Evolutionary conservation across 1,139 yeast genomes (phyloP).

Genomic region (Yamadazyma diddensiae): DNA sequence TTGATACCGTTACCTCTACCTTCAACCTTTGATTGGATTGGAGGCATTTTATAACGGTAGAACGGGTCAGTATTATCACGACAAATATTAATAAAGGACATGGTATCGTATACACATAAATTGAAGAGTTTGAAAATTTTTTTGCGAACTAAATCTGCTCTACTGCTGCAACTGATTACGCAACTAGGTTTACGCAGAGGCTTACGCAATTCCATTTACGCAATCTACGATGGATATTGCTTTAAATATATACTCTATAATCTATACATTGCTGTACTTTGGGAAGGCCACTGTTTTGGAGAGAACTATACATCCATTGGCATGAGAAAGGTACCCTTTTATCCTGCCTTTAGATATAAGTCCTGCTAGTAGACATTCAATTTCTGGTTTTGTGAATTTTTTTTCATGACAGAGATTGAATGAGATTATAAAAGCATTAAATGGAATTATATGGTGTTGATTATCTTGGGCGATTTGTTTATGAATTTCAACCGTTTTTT

Average conservation of each 20-base stretch:
- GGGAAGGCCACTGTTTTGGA: conserved; percentile 80
- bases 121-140: neutral
- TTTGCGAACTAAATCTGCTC: neutral
- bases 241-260: too few relatives aligned
- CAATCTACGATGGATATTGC: too few relatives aligned
- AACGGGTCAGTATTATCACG: conserved; percentile 98
- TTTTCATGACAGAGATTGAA: conserved; percentile 34
- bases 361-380: conserved; percentile 72
- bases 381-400: conserved; percentile 36
- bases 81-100: conserved; percentile 91
- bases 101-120: conserved; percentile 21
- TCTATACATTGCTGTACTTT: too few relatives aligned
- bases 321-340: conserved; percentile 84
- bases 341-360: conserved; percentile 60
- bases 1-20: conserved; percentile 99
- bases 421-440: conserved; percentile 47
- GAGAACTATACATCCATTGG: conserved; percentile 68
- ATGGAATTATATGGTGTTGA: conserved; percentile 39
- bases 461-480: conserved; percentile 21
- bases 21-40: conserved; percentile 94
- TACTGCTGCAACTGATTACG: too few relatives aligned
- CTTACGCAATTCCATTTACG: too few relatives aligned
- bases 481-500: conserved; percentile 41
- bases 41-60: conserved; percentile 99
- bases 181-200: conserved; percentile 1